Evolutionary conservation across 495 filamentous ascomycete species (phyloP).

Genomic region (Xylaria sp.): DNA sequence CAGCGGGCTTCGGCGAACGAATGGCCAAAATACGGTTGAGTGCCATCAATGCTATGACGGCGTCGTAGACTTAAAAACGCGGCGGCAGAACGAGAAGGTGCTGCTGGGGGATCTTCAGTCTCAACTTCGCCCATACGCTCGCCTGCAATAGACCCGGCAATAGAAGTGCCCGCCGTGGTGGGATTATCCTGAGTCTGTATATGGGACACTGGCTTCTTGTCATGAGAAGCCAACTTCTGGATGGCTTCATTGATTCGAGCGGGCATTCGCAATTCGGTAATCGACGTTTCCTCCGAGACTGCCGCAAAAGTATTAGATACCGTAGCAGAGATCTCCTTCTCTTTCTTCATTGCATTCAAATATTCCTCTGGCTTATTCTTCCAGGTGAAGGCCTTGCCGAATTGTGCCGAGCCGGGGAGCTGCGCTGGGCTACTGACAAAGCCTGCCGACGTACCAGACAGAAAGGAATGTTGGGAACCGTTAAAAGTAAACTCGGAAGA

Average conservation of each 20-base stretch:
- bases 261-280: conserved; percentile 24
- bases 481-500: conserved; percentile 43
- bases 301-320: conserved; percentile 29
- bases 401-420: conserved; percentile 31
- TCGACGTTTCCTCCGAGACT: conserved; percentile 26
- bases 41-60: conserved; percentile 56
- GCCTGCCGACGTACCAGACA: conserved; percentile 45
- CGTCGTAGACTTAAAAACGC: conserved; percentile 46
- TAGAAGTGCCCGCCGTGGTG: conserved; percentile 42
- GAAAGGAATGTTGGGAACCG: conserved; percentile 46
- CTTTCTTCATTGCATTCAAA: conserved; percentile 45
- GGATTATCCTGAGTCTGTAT: conserved; percentile 33
- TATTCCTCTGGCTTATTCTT: conserved; percentile 64
- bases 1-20: conserved; percentile 65
- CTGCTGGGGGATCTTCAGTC: conserved; percentile 47
- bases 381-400: conserved; percentile 60
- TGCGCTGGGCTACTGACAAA: conserved; percentile 31
- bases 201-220: conserved; percentile 33
- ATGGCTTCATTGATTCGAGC: conserved; percentile 26
- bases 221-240: conserved; percentile 29
- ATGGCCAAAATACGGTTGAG: conserved; percentile 39
- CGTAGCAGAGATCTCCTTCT: conserved; percentile 37
- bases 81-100: conserved; percentile 40
- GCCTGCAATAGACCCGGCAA: conserved; percentile 51
- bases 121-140: conserved; percentile 56